These are phyloP conservation scores for Micromonas pusilla DNA, from an alignment of 139 green algal species.

Conservation along the genomic window DNA sequence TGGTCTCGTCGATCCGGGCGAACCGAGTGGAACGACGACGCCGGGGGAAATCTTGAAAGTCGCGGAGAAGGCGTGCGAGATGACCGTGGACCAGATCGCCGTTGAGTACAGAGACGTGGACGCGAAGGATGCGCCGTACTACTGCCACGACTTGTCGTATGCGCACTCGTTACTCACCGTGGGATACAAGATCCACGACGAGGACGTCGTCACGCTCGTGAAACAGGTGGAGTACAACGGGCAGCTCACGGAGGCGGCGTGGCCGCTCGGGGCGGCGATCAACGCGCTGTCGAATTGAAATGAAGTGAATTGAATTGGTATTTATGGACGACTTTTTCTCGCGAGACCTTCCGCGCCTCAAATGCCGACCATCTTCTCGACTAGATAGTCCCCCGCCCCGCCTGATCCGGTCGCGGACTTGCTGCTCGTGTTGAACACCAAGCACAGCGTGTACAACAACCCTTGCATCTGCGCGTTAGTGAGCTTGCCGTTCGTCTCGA, in stretches of 20 bases:
- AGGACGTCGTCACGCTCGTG: constrained; percentile 47
- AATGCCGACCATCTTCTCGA: background rate
- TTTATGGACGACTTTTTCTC: too few species aligned
- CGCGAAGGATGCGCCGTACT: constrained; percentile 57
- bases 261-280: constrained; percentile 84
- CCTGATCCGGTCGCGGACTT: too few species aligned
- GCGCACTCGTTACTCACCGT: constrained; percentile 70
- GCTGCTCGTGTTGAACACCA: background rate
- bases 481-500: background rate
- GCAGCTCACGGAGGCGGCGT: constrained; percentile 79
- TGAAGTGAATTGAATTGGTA: too few species aligned
- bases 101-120: constrained; percentile 31
- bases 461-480: background rate
- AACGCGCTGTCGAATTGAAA: too few species aligned
- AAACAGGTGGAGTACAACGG: constrained; percentile 76
- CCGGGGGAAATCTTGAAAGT: constrained; percentile 41
- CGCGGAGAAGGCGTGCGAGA: constrained; percentile 45
- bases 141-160: constrained; percentile 91
- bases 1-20: constrained; percentile 36
- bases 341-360: too few species aligned
- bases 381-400: background rate
- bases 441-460: background rate
- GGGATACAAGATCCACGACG: constrained; percentile 66
- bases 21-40: constrained; percentile 33
- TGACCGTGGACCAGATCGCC: constrained; percentile 19